Base-by-base conservation (phyloP, 257 asterid species). In the Cruciata laevipes region DNA sequence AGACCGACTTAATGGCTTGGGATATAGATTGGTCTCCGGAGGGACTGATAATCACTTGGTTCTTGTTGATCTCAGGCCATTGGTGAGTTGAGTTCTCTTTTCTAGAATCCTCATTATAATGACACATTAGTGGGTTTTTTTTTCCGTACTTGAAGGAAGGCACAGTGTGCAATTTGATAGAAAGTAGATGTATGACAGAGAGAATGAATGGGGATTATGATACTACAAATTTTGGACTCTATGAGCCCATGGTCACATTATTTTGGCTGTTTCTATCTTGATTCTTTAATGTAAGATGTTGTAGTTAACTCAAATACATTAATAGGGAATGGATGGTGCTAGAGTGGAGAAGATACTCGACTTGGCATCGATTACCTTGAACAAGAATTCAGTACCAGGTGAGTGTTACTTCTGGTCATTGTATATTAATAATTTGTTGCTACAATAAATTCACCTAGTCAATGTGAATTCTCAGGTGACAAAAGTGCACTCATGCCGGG, bases 21-120 rank as follows among this genome's bases (percentile, higher is more conserved):
- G 97, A 62, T 90, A 85, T 82, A 83, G 76, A 66, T 79, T 94
- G 21, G 65, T 94, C 32, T 90, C 97, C 7, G 99, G 97, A 52
- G 99, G 99, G 56, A 94, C 93, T 73, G 97, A 94, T 71, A 94
- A 94, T 80, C 99, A 94, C 83, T 78, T 94, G 81, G 95, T 94
- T 77, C 99, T 94, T 67, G 96, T 90, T 67, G 99, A 90, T 75
- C 96, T 94, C 68, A 90, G 95, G 65, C 97, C 97, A 70, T 57
- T 90, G 16, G 99, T 90, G 61, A 85, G 87, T 80, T 59, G 57
- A 20, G 40, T 27, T 47, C 47, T 56, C n/a, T n/a, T 16, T 5
- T 37, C 31, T 51, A 31, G 6, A 18, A 1, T 66, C 61, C 49
- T 51, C 32, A 3, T 11, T 11, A 14, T 8, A 17, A 23, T 7